Conservation (phyloP, 1,139 yeast genomes). For the Hansenula lynferdii region DNA sequence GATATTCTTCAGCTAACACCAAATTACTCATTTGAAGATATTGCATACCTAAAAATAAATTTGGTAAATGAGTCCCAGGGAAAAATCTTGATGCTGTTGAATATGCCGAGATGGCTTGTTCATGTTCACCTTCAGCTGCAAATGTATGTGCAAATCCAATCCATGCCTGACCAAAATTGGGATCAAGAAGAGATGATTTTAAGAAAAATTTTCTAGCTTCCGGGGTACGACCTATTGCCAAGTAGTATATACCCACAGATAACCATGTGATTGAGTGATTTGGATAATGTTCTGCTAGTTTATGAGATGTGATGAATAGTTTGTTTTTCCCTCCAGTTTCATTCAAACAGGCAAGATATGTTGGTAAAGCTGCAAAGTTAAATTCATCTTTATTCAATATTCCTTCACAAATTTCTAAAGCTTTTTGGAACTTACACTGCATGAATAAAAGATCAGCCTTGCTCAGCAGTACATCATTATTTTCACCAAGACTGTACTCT, state of each 20-base stretch:
- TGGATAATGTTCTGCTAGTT: slow-evolving; percentile 82
- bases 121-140: slow-evolving; percentile 97
- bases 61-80: slow-evolving; percentile 93
- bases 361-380: slow-evolving; percentile 72
- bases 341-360: slow-evolving; percentile 77
- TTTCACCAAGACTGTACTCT: slow-evolving; percentile 66
- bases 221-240: slow-evolving; percentile 63
- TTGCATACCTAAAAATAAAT: slow-evolving; percentile 93
- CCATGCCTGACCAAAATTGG: slow-evolving; percentile 96
- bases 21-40: slow-evolving; percentile 84
- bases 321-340: slow-evolving; percentile 83
- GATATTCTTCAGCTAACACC: slow-evolving; percentile 80
- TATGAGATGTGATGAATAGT: slow-evolving; percentile 77
- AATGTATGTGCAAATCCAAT: slow-evolving; percentile 97
- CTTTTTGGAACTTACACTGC: slow-evolving; percentile 77
- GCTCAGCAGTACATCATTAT: slow-evolving; percentile 64
- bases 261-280: slow-evolving; percentile 85
- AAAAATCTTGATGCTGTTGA: slow-evolving; percentile 92
- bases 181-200: slow-evolving; percentile 83
- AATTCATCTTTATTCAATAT: slow-evolving; percentile 60
- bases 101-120: slow-evolving; percentile 96
- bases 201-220: slow-evolving; percentile 89
- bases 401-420: slow-evolving; percentile 68
- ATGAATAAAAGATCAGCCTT: slow-evolving; percentile 69
- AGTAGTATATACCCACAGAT: slow-evolving; percentile 87